A percentile compares a stretch with the other conserved stretches of the same genome.
These are phyloP conservation scores for Ascocoryne sarcoides DNA, from an alignment of 2,329 filamentous ascomycete species.

Conservation along the genomic window DNA sequence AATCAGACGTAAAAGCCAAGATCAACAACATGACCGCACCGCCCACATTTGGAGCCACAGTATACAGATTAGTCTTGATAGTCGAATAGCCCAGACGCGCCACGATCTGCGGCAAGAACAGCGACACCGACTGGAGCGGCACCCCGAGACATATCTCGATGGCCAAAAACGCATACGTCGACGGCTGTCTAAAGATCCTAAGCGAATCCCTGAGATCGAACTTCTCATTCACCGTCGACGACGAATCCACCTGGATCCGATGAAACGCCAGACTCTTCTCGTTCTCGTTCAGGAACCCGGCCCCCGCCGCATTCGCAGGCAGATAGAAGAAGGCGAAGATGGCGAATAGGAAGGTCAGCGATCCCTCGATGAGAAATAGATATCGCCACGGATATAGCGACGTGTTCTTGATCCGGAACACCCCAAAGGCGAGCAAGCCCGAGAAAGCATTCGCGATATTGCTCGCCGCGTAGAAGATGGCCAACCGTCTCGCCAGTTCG, in stretches of 20 bases:
- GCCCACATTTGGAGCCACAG: conserved; percentile 69
- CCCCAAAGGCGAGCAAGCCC: conserved; percentile 25
- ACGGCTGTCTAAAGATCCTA: conserved; percentile 41
- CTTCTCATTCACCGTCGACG: conserved; percentile 47
- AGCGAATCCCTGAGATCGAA: conserved; percentile 43
- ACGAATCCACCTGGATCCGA: conserved; percentile 47
- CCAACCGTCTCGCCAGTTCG: conserved; percentile 61
- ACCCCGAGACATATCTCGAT: conserved; percentile 53
- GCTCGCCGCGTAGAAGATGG: conserved; percentile 67
- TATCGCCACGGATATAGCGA: conserved; percentile 42
- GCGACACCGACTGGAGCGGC: conserved; percentile 44
- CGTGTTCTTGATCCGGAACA: conserved; percentile 45
- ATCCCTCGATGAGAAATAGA: conserved; percentile 40
- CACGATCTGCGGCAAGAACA: conserved; percentile 49
- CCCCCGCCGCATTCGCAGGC: conserved; percentile 25
- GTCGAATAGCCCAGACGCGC: conserved; percentile 38
- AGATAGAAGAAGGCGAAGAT: conserved; percentile 31
- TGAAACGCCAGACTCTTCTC: conserved; percentile 29
- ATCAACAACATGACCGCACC: conserved; percentile 66
- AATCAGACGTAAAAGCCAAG: conserved; percentile 63
- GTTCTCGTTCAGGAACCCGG: conserved; percentile 24
- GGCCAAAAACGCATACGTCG: conserved; percentile 35
- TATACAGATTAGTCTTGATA: conserved; percentile 67
- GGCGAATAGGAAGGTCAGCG: conserved; percentile 24
- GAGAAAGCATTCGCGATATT: conserved; percentile 64